These are phyloP conservation scores for Diplodia sapinea DNA, from an alignment of 2,329 filamentous ascomycete species.

Conservation along the genomic window DNA sequence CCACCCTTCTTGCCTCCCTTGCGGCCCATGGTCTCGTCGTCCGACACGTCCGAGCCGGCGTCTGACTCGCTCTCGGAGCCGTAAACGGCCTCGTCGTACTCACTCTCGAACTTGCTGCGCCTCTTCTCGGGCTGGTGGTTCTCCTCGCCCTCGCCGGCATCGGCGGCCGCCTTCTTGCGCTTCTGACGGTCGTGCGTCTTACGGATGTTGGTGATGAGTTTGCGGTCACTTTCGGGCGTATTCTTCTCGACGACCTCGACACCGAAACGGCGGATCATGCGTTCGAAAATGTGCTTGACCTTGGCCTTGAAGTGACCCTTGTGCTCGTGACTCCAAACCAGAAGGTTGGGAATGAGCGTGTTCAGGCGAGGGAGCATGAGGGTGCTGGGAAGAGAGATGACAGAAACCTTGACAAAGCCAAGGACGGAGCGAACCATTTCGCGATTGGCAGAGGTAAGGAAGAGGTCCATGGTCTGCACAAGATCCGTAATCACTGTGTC, in stretches of 20 bases:
- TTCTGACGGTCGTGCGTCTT: constrained; percentile 93
- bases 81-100: constrained; percentile 95
- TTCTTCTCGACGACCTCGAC: constrained; percentile 78
- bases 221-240: constrained; percentile 84
- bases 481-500: constrained; percentile 77
- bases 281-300: constrained; percentile 96
- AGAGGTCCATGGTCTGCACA: constrained; percentile 93
- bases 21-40: constrained; percentile 58
- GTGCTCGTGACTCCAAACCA: constrained; percentile 97
- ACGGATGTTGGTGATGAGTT: constrained; percentile 90
- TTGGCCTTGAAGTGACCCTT: constrained; percentile 96
- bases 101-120: constrained; percentile 79
- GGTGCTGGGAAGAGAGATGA: constrained; percentile 80
- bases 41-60: constrained; percentile 65
- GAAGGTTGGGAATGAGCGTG: constrained; percentile 83
- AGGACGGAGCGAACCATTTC: constrained; percentile 95
- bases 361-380: constrained; percentile 79
- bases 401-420: constrained; percentile 94
- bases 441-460: constrained; percentile 93
- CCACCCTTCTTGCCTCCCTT: constrained; percentile 59
- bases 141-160: constrained; percentile 45
- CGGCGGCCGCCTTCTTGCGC: constrained; percentile 77
- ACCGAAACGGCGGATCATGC: constrained; percentile 90
- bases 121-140: constrained; percentile 44
- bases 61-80: constrained; percentile 63